phyloP scores from a whole-genome alignment of 2,329 filamentous ascomycete genomes.

The Sclerotinia trifoliorum region DNA sequence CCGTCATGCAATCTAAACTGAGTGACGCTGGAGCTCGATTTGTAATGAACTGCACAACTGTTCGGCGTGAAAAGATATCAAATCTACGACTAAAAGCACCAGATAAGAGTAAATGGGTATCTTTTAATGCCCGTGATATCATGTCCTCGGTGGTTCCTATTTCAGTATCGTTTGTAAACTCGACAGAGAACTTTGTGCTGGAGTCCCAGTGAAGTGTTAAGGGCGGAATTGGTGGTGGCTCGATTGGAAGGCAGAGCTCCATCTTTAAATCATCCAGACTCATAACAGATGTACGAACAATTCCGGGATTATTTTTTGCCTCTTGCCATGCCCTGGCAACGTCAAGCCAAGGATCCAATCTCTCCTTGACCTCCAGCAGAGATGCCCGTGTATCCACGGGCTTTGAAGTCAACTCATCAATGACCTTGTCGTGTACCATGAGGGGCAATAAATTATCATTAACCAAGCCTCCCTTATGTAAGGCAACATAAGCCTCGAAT shows the following conservation, averaged over 20 bases:
- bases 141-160: background rate
- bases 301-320: conserved; percentile 67
- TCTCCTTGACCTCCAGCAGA: conserved; percentile 39
- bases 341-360: conserved; percentile 43
- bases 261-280: conserved; percentile 25
- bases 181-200: conserved; percentile 27
- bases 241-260: conserved; percentile 29
- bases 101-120: conserved; percentile 31
- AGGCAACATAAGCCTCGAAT: conserved; percentile 71
- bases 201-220: conserved; percentile 37
- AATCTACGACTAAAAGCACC: conserved; percentile 33
- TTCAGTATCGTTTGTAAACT: conserved; percentile 2
- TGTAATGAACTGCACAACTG: conserved; percentile 30
- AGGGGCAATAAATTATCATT: conserved; percentile 75
- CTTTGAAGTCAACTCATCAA: conserved; percentile 56
- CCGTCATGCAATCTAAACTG: background rate
- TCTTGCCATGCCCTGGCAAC: conserved; percentile 41
- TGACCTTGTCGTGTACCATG: conserved; percentile 38
- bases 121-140: conserved; percentile 20
- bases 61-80: conserved; percentile 26
- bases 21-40: background rate
- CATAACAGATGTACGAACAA: background rate
- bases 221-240: conserved; percentile 27
- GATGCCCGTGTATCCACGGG: conserved; percentile 44
- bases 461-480: conserved; percentile 70